phyloP scores from a whole-genome alignment of 345 rosid species.

The Raphanus raphanistrum region DNA sequence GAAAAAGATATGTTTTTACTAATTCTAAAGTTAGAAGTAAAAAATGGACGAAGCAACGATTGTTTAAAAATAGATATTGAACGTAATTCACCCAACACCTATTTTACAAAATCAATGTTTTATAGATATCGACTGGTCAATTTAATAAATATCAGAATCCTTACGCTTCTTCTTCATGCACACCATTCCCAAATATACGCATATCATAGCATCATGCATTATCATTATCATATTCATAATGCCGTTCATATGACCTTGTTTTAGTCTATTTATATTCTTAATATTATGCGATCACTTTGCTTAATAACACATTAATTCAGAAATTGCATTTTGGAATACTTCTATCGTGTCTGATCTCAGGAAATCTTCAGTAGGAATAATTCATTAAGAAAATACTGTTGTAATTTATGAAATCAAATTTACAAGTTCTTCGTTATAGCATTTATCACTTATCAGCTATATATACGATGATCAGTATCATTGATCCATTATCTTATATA shows the following conservation, averaged over 20 bases:
- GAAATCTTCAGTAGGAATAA: neutral
- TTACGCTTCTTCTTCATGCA: neutral
- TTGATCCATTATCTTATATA: neutral
- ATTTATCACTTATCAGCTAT: slow-evolving; percentile 19
- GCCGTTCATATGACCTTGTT: neutral
- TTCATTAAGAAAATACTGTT: neutral
- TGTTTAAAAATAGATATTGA: slow-evolving; percentile 25
- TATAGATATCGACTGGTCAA: slow-evolving; percentile 9
- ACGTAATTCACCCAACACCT: slow-evolving; percentile 18
- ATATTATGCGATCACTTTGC: neutral
- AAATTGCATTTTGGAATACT: neutral
- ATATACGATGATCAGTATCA: slow-evolving; percentile 5
- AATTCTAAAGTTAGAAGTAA: slow-evolving; percentile 22
- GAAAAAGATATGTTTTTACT: neutral
- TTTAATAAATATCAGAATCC: slow-evolving; percentile 9
- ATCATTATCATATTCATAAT: neutral
- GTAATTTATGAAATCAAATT: no score
- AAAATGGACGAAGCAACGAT: slow-evolving; percentile 31
- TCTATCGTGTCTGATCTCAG: neutral
- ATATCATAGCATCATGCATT: slow-evolving; percentile 3
- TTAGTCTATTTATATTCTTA: neutral
- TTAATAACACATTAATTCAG: neutral
- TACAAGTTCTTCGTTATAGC: slow-evolving; percentile 1
- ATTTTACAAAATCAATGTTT: slow-evolving; percentile 5
- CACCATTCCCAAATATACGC: slow-evolving; percentile 7